Percentiles rank a stretch among this genome's conserved stretches.
Conservation (phyloP, 805 yeast species). For the Hyphopichia homilentoma region DNA sequence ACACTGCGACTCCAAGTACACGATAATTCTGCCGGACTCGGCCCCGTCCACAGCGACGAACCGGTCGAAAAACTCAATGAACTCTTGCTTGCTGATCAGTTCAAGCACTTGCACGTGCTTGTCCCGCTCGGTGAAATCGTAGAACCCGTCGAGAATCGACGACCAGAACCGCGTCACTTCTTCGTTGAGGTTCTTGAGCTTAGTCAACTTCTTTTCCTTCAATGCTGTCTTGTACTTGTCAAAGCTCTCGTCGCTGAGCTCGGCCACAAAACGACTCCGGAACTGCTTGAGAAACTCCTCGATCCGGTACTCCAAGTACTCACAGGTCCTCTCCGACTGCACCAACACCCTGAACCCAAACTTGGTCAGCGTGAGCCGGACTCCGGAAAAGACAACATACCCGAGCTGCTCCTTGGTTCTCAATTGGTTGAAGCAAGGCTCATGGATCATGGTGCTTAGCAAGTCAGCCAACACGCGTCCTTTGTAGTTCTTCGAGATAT, state of each 20-base stretch:
- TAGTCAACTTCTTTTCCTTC: constrained; percentile 60
- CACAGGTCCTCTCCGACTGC: constrained; percentile 78
- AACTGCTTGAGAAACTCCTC: constrained; percentile 56
- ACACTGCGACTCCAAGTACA: constrained; percentile 35
- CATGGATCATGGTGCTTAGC: constrained; percentile 68
- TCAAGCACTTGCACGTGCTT: constrained; percentile 56
- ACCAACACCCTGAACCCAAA: constrained; percentile 70
- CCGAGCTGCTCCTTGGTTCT: constrained; percentile 96
- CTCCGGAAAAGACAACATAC: constrained; percentile 84
- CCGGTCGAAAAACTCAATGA: constrained; percentile 50
- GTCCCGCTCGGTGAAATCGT: constrained; percentile 62
- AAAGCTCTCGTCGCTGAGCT: constrained; percentile 62
- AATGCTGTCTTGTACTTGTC: constrained; percentile 67
- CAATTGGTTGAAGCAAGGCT: constrained; percentile 85
- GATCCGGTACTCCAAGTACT: constrained; percentile 73
- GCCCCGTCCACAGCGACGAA: constrained; percentile 24
- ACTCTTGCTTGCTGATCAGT: constrained; percentile 51
- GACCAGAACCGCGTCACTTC: constrained; percentile 67
- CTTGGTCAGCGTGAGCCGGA: constrained; percentile 63
- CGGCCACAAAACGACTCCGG: constrained; percentile 37
- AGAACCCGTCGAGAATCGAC: constrained; percentile 70
- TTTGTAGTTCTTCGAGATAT: constrained; percentile 16
- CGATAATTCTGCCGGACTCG: constrained; percentile 40
- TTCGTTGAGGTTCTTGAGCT: constrained; percentile 73
- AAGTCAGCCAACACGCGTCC: constrained; percentile 55